Evolutionary conservation across 495 filamentous ascomycete genomes (phyloP).

Genomic region (Hypoxylon perforatum): DNA sequence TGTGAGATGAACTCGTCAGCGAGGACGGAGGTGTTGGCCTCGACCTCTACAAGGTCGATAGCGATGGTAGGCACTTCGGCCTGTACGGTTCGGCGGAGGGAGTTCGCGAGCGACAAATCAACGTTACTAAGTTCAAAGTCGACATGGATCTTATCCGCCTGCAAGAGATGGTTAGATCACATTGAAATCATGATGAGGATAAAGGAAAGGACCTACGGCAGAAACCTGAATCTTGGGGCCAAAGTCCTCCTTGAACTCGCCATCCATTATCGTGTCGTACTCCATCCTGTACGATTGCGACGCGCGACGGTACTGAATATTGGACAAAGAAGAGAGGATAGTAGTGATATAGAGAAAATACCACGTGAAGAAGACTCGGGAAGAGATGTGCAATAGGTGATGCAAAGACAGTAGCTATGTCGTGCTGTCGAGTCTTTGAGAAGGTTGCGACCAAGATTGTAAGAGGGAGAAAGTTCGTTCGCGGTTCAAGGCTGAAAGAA

Average conservation of each 20-base stretch:
- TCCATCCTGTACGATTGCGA: too few species aligned
- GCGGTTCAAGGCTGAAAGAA: too few species aligned
- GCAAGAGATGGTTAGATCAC: conserved; percentile 16
- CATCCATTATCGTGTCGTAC: conserved; percentile 72
- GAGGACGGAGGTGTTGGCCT: conserved; percentile 91
- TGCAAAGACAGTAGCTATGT: too few species aligned
- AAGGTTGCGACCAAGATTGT: too few species aligned
- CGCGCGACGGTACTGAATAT: too few species aligned
- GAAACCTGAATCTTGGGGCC: conserved; percentile 78
- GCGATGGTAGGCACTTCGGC: conserved; percentile 95
- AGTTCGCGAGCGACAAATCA: conserved; percentile 92
- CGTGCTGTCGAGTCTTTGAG: too few species aligned
- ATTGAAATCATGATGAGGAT: conserved; percentile 17
- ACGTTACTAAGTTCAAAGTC: conserved; percentile 84
- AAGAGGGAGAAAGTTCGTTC: too few species aligned
- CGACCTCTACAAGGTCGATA: conserved; percentile 93
- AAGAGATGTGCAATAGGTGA: too few species aligned
- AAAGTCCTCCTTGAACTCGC: conserved; percentile 62
- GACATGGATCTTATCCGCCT: conserved; percentile 77
- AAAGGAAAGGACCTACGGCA: conserved; percentile 60
- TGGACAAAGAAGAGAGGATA: too few species aligned
- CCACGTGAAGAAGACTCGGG: too few species aligned
- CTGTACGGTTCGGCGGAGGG: conserved; percentile 89
- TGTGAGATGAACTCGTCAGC: conserved; percentile 96
- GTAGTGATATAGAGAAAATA: too few species aligned